Conservation (phyloP, 257 asterid species). For the Ilex asprella region DNA sequence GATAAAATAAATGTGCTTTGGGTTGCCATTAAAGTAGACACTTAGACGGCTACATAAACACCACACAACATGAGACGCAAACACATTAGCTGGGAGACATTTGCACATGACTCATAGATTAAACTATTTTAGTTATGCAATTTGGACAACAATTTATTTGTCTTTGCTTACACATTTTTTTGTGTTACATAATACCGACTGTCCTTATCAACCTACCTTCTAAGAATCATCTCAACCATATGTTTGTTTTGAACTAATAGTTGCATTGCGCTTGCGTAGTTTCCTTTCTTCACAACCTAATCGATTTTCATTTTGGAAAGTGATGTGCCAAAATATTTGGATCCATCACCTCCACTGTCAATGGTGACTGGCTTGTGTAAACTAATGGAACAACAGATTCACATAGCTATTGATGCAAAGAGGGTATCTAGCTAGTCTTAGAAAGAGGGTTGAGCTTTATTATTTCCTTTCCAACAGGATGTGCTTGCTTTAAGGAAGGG, state of each 20-base stretch:
- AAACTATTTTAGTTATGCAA: slow-evolving; percentile 10
- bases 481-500: slow-evolving; percentile 22
- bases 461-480: slow-evolving; percentile 10
- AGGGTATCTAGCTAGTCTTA: background rate
- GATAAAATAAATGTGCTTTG: slow-evolving; percentile 59
- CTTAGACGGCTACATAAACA: slow-evolving; percentile 68
- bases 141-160: slow-evolving; percentile 8
- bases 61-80: slow-evolving; percentile 47
- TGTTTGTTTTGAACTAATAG: background rate
- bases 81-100: slow-evolving; percentile 36
- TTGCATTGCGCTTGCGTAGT: too few relatives aligned
- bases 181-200: background rate
- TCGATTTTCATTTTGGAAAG: background rate
- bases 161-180: background rate
- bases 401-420: slow-evolving; percentile 13
- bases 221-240: too few relatives aligned
- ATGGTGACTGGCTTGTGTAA: too few relatives aligned
- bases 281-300: too few relatives aligned
- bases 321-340: too few relatives aligned
- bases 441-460: background rate
- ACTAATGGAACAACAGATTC: too few relatives aligned
- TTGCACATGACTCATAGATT: slow-evolving; percentile 43
- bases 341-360: too few relatives aligned
- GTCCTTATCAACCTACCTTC: too few relatives aligned
- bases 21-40: slow-evolving; percentile 46